Evolutionary conservation across 2,329 filamentous ascomycete species (phyloP).

Genomic region (Monosporascus sp.): DNA sequence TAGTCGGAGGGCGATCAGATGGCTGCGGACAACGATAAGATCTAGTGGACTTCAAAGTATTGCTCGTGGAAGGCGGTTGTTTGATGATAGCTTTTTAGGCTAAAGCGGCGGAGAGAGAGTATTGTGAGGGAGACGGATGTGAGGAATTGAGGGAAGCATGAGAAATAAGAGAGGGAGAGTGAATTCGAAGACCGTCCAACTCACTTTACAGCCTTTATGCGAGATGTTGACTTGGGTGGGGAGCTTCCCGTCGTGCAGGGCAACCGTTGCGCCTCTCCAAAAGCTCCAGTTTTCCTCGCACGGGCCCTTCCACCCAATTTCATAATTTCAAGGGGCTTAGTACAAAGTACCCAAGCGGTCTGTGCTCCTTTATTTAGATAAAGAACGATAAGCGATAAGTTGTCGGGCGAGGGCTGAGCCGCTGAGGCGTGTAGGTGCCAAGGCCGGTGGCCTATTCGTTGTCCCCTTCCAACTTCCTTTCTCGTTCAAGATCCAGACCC

Average conservation of each 20-base stretch:
- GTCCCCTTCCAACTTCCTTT: no score
- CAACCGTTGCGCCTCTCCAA: conserved; percentile 9
- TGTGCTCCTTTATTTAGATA: no score
- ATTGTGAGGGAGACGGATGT: conserved; percentile 7
- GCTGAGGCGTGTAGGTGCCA: no score
- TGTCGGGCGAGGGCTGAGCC: no score
- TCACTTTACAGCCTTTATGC: background rate
- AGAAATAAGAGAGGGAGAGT: conserved; percentile 15
- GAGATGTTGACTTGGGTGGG: conserved; percentile 4
- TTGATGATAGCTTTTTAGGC: conserved; percentile 18
- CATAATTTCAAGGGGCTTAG: no score
- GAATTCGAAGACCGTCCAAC: conserved; percentile 5
- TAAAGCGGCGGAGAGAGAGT: conserved; percentile 3
- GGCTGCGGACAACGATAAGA: conserved; percentile 38
- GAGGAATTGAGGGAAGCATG: conserved; percentile 9
- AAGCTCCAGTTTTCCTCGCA: background rate
- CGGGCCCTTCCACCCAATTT: background rate
- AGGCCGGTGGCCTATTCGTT: no score
- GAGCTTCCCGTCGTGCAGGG: conserved; percentile 14
- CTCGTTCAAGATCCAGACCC: no score
- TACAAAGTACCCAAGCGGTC: no score
- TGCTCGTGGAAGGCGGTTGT: conserved; percentile 26
- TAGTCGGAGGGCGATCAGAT: conserved; percentile 46
- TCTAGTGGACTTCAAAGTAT: conserved; percentile 39
- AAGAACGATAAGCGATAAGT: no score